Conservation (phyloP, 495 filamentous ascomycete genomes). For the Aspergillus cavernicola region DNA sequence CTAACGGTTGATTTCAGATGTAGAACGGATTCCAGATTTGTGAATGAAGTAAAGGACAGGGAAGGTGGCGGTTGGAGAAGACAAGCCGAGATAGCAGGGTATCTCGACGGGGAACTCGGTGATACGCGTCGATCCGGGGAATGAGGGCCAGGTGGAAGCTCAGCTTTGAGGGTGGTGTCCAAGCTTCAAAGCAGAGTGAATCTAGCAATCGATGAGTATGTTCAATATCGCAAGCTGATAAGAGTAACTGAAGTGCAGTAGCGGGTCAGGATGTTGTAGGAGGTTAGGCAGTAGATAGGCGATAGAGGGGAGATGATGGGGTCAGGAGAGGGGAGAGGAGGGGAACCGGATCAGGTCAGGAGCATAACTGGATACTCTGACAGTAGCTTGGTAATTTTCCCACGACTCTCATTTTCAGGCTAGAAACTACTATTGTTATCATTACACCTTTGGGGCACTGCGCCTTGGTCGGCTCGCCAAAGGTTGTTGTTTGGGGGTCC, state of each 20-base stretch:
- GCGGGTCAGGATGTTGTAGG: background rate
- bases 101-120: slow-evolving; percentile 15
- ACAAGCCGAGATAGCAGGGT: slow-evolving; percentile 11
- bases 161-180: slow-evolving; percentile 19
- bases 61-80: background rate
- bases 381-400: slow-evolving; percentile 3
- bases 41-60: background rate
- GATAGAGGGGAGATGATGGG: slow-evolving; percentile 13
- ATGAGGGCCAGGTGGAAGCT: slow-evolving; percentile 21
- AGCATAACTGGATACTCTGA: slow-evolving; percentile 22
- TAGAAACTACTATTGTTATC: background rate
- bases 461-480: background rate
- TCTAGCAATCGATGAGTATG: slow-evolving; percentile 1
- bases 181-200: background rate
- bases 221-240: slow-evolving; percentile 1
- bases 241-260: background rate
- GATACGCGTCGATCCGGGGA: slow-evolving; percentile 19
- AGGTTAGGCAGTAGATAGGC: slow-evolving; percentile 8
- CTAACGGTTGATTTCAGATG: background rate
- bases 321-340: slow-evolving; percentile 21
- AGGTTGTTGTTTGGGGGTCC: slow-evolving; percentile 3
- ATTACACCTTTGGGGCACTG: background rate
- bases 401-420: slow-evolving; percentile 3
- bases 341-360: slow-evolving; percentile 23
- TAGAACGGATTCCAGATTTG: background rate